Base-by-base conservation (phyloP, 352 stramenopile genomes). In the Pythium brachiatum region DNA sequence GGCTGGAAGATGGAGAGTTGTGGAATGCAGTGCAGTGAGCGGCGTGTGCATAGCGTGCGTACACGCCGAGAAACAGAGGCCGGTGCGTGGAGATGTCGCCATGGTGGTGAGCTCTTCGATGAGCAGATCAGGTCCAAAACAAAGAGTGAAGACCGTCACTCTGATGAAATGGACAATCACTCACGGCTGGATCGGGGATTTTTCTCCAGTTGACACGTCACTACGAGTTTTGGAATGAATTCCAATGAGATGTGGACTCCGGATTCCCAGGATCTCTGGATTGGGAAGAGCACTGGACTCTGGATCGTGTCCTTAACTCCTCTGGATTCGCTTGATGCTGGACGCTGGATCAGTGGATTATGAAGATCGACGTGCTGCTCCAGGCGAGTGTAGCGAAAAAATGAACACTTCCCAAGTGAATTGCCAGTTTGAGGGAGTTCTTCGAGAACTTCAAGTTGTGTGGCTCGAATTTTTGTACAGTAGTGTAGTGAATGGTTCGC, bases 91-190 rank as follows among this genome's bases (percentile, higher is more conserved):
- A 34, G 29, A 34, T 34, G 29, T 5, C 29, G 29, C 38, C 15
- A 23, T 48, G 41, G n/a, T 13, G 41, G 18, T 26, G 7, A 26
- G 20, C n/a, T 44, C 41, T 15, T 26, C n/a, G 20, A n/a, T 48
- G 41, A 48, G n/a, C 15, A 9, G 38, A 46, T 2, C 2, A 46
- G 18, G 38, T 20, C 41, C 41, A 26, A 13, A 26, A 48, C 7
- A 9, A 26, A 18, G 41, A 23, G 34, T 7, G 8, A 6, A 46
- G 57, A 56, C 44, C 57, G 55, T 57, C 57, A 63, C 57, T 63
- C 57, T 52, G 25, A 9, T 32, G n/a, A 18, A 31, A 62, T 3
- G 18, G 57, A 63, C 44, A 63, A 38, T 63, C 57, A 63, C 57
- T 63, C 57, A 63, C 57, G n/a, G 3, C 6, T 53, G 23, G 7